phyloP scores from a whole-genome alignment of 1,284 basidiomycete genomes.

The Takashimella tepidaria region DNA sequence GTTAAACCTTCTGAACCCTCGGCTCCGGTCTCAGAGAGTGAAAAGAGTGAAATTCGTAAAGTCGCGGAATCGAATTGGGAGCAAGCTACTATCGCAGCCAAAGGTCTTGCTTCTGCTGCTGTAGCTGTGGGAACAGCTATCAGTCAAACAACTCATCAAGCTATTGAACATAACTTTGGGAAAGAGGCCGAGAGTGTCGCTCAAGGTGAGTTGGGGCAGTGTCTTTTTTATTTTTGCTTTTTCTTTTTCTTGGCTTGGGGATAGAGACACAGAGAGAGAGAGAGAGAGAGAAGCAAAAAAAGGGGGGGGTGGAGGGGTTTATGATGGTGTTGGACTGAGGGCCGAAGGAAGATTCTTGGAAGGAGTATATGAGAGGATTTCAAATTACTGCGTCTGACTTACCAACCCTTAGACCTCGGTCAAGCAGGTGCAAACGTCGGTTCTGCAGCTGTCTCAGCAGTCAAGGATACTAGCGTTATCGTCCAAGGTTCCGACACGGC shows the following conservation, averaged over 20 bases:
- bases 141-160: conserved; percentile 33
- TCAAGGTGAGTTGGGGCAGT: conserved; percentile 23
- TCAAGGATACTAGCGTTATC: conserved; percentile 25
- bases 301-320: too few species aligned
- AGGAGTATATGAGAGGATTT: too few species aligned
- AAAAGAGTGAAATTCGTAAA: conserved; percentile 29
- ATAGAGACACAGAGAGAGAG: not conserved
- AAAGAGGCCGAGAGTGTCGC: conserved; percentile 32
- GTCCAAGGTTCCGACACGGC: conserved; percentile 31
- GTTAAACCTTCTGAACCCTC: conserved; percentile 11
- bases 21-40: conserved; percentile 17
- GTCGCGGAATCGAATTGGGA: conserved; percentile 36
- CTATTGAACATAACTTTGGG: conserved; percentile 36
- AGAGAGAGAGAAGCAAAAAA: not conserved
- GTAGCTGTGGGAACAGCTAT: conserved; percentile 31
- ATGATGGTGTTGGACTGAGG: too few species aligned
- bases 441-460: conserved; percentile 22
- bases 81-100: conserved; percentile 39
- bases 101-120: conserved; percentile 35
- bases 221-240: too few species aligned
- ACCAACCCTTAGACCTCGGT: conserved; percentile 25
- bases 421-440: conserved; percentile 35
- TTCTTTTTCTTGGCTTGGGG: too few species aligned
- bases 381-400: too few species aligned
- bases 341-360: too few species aligned